Evolutionary conservation across 768 basidiomycete genomes (phyloP).

Genomic region (Melanogaster broomeanus): DNA sequence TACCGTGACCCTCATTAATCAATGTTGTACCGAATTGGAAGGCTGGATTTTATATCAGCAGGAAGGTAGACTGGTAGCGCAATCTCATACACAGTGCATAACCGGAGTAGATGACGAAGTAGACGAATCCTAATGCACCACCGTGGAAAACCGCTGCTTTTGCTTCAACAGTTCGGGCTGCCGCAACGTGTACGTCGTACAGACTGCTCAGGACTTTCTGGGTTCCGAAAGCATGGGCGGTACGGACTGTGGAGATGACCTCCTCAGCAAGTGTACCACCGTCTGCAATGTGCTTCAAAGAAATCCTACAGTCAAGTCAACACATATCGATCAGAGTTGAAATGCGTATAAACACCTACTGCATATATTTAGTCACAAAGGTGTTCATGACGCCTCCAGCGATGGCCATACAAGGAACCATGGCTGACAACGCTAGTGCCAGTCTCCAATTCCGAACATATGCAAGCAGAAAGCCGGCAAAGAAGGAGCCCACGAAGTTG

Average conservation of each 20-base stretch:
- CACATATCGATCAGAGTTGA: not conserved
- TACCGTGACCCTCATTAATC: conserved; percentile 59
- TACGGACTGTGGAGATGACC: conserved; percentile 89
- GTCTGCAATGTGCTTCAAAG: conserved; percentile 74
- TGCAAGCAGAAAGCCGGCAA: conserved; percentile 78
- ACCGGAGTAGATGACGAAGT: conserved; percentile 78
- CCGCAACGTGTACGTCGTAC: conserved; percentile 64
- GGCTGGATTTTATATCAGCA: conserved; percentile 42
- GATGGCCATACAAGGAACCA: conserved; percentile 80
- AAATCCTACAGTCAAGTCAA: conserved; percentile 41
- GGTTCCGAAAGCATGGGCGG: conserved; percentile 88
- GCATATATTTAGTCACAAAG: conserved; percentile 61
- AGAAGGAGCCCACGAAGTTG: conserved; percentile 68
- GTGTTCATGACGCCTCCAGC: conserved; percentile 74
- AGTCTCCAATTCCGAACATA: conserved; percentile 76
- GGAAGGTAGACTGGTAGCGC: not conserved
- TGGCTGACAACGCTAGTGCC: conserved; percentile 78
- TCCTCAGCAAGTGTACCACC: conserved; percentile 89
- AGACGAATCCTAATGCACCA: conserved; percentile 67
- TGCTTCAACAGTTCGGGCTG: conserved; percentile 53
- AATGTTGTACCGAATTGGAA: conserved; percentile 91
- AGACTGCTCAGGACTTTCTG: conserved; percentile 61
- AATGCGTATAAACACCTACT: conserved; percentile 44
- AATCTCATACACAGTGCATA: conserved; percentile 62
- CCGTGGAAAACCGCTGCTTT: conserved; percentile 65